A percentile compares a stretch with the other conserved stretches of the same genome.
These are phyloP conservation scores for Picea glauca DNA, from an alignment of 75 land plant species.

Conservation along the genomic window DNA sequence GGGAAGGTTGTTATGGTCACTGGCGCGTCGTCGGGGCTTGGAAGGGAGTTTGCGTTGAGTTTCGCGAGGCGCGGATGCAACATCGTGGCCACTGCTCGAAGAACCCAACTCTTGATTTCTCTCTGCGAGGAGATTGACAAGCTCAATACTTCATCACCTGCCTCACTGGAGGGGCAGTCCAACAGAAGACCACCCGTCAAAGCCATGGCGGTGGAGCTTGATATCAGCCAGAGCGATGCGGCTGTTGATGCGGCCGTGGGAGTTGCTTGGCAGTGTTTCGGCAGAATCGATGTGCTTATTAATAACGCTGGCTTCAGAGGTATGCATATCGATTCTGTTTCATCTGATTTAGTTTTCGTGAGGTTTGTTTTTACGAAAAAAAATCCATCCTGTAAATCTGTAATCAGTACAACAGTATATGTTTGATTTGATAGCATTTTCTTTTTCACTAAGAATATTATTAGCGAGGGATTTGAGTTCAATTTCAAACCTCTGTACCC, in stretches of 20 bases:
- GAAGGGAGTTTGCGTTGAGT: constrained; percentile 62
- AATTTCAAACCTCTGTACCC: too few species aligned
- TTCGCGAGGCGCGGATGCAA: constrained; percentile 58
- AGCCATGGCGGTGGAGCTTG: constrained; percentile 39
- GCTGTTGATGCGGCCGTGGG: constrained; percentile 46
- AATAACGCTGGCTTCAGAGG: constrained; percentile 70
- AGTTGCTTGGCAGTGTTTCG: constrained; percentile 52
- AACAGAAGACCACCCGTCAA: not conserved
- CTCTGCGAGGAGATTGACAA: constrained; percentile 51
- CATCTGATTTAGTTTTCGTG: too few species aligned
- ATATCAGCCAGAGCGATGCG: constrained; percentile 29
- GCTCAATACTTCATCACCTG: not conserved
- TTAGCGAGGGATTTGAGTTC: too few species aligned
- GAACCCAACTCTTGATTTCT: constrained; percentile 39
- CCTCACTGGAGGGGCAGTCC: not conserved
- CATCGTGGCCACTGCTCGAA: constrained; percentile 61
- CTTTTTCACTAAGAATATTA: too few species aligned
- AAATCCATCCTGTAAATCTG: too few species aligned
- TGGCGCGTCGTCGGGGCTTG: constrained; percentile 88
- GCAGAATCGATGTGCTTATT: constrained; percentile 47
- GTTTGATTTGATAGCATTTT: too few species aligned
- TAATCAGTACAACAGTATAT: too few species aligned
- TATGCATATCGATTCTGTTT: constrained; percentile 1
- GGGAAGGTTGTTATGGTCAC: constrained; percentile 81
- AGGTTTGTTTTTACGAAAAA: too few species aligned